A percentile compares a stretch with the other conserved stretches of the same genome.
phyloP scores from a whole-genome alignment of 805 yeast genomes.

The Kazachstania viticola region DNA sequence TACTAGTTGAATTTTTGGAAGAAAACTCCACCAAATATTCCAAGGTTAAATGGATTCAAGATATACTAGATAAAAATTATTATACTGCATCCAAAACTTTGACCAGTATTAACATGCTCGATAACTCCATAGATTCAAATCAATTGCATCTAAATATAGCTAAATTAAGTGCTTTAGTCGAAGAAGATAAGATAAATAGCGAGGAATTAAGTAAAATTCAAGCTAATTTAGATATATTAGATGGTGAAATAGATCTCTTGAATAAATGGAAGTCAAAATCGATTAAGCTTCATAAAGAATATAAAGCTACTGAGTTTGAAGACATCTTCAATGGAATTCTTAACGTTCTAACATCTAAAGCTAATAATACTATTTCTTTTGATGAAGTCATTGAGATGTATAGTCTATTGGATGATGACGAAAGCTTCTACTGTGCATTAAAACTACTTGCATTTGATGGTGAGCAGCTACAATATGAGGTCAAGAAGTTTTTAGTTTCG shows the following conservation, averaged over 20 bases:
- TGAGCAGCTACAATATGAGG: slow-evolving; percentile 21
- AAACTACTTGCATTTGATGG: slow-evolving; percentile 35
- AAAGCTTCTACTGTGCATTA: slow-evolving; percentile 35
- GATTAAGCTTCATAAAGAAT: slow-evolving; percentile 15
- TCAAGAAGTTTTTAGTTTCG: slow-evolving; percentile 23
- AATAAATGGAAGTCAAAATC: slow-evolving; percentile 19
- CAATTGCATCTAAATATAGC: slow-evolving; percentile 58
- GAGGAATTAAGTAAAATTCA: slow-evolving; percentile 35
- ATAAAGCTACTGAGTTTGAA: slow-evolving; percentile 12
- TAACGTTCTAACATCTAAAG: slow-evolving; percentile 11
- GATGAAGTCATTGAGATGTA: slow-evolving; percentile 41
- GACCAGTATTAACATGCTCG: slow-evolving; percentile 30
- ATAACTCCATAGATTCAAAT: slow-evolving; percentile 32
- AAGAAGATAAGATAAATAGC: slow-evolving; percentile 9
- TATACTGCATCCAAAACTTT: slow-evolving; percentile 39
- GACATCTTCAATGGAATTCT: slow-evolving; percentile 15
- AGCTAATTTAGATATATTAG: slow-evolving; percentile 34
- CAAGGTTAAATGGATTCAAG: slow-evolving; percentile 61
- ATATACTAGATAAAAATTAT: slow-evolving; percentile 42
- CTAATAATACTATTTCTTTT: slow-evolving; percentile 29
- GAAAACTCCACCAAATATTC: slow-evolving; percentile 34
- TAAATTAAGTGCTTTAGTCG: slow-evolving; percentile 49
- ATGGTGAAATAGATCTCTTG: slow-evolving; percentile 36
- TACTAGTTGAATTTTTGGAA: slow-evolving; percentile 41
- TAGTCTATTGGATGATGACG: slow-evolving; percentile 33